phyloP scores from a whole-genome alignment of 1,139 yeast species.

The Scheffersomyces segobiensis region DNA sequence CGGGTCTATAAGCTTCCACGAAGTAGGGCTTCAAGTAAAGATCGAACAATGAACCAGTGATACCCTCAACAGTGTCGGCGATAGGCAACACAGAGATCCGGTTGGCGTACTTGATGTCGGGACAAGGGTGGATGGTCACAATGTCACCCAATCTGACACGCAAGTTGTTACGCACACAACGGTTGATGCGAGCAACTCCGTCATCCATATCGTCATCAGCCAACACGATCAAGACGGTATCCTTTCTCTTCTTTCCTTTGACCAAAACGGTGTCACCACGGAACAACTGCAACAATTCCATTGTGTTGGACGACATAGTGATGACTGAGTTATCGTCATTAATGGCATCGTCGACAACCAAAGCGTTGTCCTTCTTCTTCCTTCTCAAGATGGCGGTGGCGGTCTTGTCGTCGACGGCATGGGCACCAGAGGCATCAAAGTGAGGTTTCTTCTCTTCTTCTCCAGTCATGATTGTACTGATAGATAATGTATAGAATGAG shows the following conservation, averaged over 20 bases:
- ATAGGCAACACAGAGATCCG: slow-evolving; percentile 95
- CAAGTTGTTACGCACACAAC: slow-evolving; percentile 94
- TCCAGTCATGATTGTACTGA: slow-evolving; percentile 25
- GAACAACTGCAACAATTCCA: slow-evolving; percentile 93
- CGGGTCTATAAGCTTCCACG: slow-evolving; percentile 98
- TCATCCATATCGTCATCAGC: slow-evolving; percentile 97
- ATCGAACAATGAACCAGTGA: slow-evolving; percentile 96
- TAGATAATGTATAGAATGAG: not conserved
- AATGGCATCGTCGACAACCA: slow-evolving; percentile 94
- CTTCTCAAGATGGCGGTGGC: slow-evolving; percentile 97
- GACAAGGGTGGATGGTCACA: slow-evolving; percentile 90
- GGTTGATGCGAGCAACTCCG: slow-evolving; percentile 90
- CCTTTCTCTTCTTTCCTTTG: slow-evolving; percentile 97
- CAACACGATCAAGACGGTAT: slow-evolving; percentile 93
- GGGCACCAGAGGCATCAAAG: slow-evolving; percentile 48
- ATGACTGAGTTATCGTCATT: slow-evolving; percentile 97
- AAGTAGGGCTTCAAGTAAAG: slow-evolving; percentile 96
- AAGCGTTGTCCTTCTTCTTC: slow-evolving; percentile 95
- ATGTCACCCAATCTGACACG: slow-evolving; percentile 94
- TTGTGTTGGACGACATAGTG: slow-evolving; percentile 90
- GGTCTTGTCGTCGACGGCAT: slow-evolving; percentile 70
- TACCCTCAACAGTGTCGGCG: slow-evolving; percentile 97
- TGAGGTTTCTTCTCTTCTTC: slow-evolving; percentile 37
- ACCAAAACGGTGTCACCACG: slow-evolving; percentile 97
- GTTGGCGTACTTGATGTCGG: slow-evolving; percentile 93